Evolutionary conservation across 1,139 yeast species (phyloP), one percentile per base, ranked within the genome.

Genomic region (Eremothecium cymbalariae): DNA sequence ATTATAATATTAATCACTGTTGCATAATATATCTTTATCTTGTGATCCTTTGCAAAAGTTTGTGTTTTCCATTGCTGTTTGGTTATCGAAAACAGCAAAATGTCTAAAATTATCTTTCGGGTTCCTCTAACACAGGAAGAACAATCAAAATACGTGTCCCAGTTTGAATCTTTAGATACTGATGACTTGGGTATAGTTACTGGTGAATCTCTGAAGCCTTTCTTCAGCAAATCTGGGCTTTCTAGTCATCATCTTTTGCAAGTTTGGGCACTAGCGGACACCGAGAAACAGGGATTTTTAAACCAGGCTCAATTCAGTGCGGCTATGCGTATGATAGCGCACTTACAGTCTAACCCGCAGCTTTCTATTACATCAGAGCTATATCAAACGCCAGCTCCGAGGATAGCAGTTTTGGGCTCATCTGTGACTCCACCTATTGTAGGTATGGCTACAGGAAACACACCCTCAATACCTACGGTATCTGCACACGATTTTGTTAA

Each of bases 251-350:
- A 74, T 24, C 65, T 90, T 34, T 95, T 96, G 4, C 94, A 86
- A 57, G 79, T 93, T 41, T 93, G 98, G 98, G 93, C 84, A 57
- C 57, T 82, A 31, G 88, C 95, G 11, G 99, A 90, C 61, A 70
- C 73, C 13, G 78, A 77, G 43, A 86, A 85, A 60, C 70, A 77
- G 46, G 99, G 98, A 0, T 83, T 80, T 55, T 67, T 93, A 46
- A 80, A 83, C 47, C 86, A 79, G 53, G 68, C 72, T 43, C 90
- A 90, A 17, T 93, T 93, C 60, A 74, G 84, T 43, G 70, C 76
- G 38, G 95, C 96, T 18, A 70, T 90, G 74, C 72, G 99, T 57
- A 65, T 85, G 47, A 84, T 93, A 53, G 95, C 94, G 18, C 83
- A 85, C 55, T 79, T 85, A 31, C 98, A 93, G 62, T 40, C 44